These are phyloP conservation scores for Bipolaris cookei DNA, from an alignment of 2,329 filamentous ascomycete genomes.

Conservation along the genomic window DNA sequence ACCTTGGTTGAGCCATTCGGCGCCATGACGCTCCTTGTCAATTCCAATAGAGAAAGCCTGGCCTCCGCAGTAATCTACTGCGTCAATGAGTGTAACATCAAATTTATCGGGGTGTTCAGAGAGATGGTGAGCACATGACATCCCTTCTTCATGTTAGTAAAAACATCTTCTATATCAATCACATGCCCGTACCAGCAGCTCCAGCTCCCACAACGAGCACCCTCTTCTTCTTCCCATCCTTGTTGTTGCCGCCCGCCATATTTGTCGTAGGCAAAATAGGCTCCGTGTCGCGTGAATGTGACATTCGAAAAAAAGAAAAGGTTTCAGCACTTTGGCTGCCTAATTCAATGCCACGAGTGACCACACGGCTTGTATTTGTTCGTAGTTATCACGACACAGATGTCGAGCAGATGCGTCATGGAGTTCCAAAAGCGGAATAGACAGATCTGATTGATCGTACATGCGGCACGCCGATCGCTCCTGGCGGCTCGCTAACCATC, in stretches of 20 bases:
- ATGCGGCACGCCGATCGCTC: slow-evolving; percentile 9
- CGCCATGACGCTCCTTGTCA: slow-evolving; percentile 63
- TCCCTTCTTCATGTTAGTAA: slow-evolving; percentile 46
- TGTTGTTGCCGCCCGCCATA: slow-evolving; percentile 37
- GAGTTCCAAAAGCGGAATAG: slow-evolving; percentile 35
- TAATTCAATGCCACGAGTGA: neutral
- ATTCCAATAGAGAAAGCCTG: slow-evolving; percentile 65
- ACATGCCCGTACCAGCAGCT: slow-evolving; percentile 44
- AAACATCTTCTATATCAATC: neutral
- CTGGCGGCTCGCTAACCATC: slow-evolving; percentile 2
- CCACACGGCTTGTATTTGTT: slow-evolving; percentile 21
- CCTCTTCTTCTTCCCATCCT: slow-evolving; percentile 42
- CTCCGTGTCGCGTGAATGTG: slow-evolving; percentile 32
- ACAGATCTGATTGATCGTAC: slow-evolving; percentile 19
- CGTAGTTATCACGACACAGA: slow-evolving; percentile 17
- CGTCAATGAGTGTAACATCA: slow-evolving; percentile 57
- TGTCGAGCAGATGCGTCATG: slow-evolving; percentile 42
- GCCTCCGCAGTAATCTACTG: slow-evolving; percentile 63
- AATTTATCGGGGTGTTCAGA: slow-evolving; percentile 70
- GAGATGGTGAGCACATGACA: slow-evolving; percentile 71
- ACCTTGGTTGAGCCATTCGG: slow-evolving; percentile 66
- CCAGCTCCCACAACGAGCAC: slow-evolving; percentile 51
- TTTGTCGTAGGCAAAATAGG: slow-evolving; percentile 42
- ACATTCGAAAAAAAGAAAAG: slow-evolving; percentile 22
- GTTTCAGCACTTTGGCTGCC: slow-evolving; percentile 3